Base-by-base conservation (phyloP, 2,329 filamentous ascomycete genomes). In the Penicillium sp. region DNA sequence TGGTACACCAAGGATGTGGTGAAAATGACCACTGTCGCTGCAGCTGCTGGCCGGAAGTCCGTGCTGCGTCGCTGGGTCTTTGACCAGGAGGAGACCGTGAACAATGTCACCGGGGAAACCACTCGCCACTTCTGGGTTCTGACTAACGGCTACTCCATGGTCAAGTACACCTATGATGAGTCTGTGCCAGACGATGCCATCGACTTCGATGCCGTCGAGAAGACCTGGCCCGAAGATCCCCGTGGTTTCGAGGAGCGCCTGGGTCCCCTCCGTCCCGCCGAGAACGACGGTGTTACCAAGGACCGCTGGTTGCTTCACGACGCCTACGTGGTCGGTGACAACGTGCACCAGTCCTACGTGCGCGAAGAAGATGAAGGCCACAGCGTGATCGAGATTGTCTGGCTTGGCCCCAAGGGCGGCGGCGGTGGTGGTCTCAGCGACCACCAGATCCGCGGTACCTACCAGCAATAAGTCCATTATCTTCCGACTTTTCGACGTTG, bases 1-100 rank as follows among this genome's bases (percentile, higher is more conserved):
- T 77, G 75, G 75, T 76, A 75, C 59, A 69, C 63, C 52, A 75
- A 75, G 68, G 75, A 77, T 53, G 75, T 77, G 3, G 72, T 76
- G 31, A 75, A 75, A 64, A 77, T 77, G 74, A 72, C 69, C 54
- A 68, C 75, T 20, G 74, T 77, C 14, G 56, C 73, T 20, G 73
- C 73, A 22, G 72, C 69, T 27, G 74, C 74, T 1, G 75, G 75
- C 42, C 72, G 74, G 31, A 67, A 69, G 42, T 76, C 74, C 2
- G 69, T 77, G 31, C 68, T 77, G n/a, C 72, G 75, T 44, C 73
- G 75, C 55, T 77, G 75, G 74, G 69, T 75, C 44, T 77, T 77
- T 45, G 74, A 77, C 58, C 73, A 76, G 58, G 66, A 73, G 51
- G 71, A 72, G 50, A 67, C 62, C 29, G 55, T 74, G 43, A 72